Evolutionary conservation across 768 basidiomycete genomes (phyloP), one percentile per base, ranked within the genome.

Genomic region (Lactarius vividus): DNA sequence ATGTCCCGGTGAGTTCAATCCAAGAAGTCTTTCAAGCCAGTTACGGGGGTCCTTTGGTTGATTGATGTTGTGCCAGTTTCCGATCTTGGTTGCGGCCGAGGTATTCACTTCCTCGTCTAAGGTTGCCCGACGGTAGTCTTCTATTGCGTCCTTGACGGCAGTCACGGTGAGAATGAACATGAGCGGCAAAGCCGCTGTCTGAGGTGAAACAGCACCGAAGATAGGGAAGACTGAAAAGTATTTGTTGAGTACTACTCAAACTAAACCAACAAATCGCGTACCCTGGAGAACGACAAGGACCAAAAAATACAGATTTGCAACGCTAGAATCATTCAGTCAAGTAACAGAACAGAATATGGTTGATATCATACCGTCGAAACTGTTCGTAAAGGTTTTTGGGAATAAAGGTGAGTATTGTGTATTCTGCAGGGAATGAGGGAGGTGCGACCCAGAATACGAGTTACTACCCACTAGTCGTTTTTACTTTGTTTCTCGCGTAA

Each of bases 371-470:
- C 88, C 96, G 84, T 67, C 92, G 83, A 74, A 98, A 99, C 74
- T 99, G 96, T 77, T 98, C 94, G 70, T 87, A 92, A 69, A 98
- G 77, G 75, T 98, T 97, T 83, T 92, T 95, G 11, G 96, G 96
- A 53, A 98, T 71, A 74, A 98, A 98, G 0, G 94, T 92, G 58
- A 97, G 57, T 57, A 92, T 75, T 31, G 94, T 96, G 77, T 98
- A 98, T 77, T 96, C 93, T 94, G 73, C 9, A 29, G 23, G 8
- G 2, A 1, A 4, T 58, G 65, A 69, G 68, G 42, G 16, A 49
- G 28, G 35, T 46, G 15, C 28, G 54, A 35, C 26, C 40, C 49
- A 59, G 66, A 23, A 58, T n/a, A 11, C 2, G 39, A 20, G 52
- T 33, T 44, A 26, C 49, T 15, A 85, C 91, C 79, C 76, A 94